Evolutionary conservation across 2,329 filamentous ascomycete genomes (phyloP).

Genomic region (Seiridium cupressi): DNA sequence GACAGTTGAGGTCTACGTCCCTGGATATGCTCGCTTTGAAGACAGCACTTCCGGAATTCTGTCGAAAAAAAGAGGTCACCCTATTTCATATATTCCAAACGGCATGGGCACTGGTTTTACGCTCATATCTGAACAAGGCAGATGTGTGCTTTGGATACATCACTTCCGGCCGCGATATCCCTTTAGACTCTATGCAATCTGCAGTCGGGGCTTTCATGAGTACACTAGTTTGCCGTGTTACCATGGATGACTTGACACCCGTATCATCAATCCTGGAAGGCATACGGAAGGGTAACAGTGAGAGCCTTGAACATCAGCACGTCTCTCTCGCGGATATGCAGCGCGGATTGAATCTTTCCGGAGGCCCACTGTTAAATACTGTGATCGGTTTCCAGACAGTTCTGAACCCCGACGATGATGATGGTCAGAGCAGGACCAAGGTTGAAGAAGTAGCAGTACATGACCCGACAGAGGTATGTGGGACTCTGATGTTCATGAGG

Average conservation of each 20-base stretch:
- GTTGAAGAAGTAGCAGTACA: conserved; percentile 1
- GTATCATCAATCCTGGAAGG: background rate
- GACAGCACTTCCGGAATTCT: conserved; percentile 28
- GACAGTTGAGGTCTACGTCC: conserved; percentile 15
- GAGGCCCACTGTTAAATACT: conserved; percentile 8
- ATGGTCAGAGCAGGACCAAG: background rate
- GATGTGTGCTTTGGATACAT: conserved; percentile 33
- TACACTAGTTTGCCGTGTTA: conserved; percentile 50
- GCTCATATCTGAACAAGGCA: conserved; percentile 4
- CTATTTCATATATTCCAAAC: conserved; percentile 9
- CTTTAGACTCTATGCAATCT: conserved; percentile 44
- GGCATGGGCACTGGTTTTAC: conserved; percentile 7
- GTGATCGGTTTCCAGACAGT: conserved; percentile 9
- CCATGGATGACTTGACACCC: background rate
- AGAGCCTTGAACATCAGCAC: conserved; percentile 6
- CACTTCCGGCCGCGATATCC: conserved; percentile 50
- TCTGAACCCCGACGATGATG: background rate
- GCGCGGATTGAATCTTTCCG: background rate
- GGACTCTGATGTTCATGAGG: too few relatives aligned
- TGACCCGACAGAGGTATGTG: conserved; percentile 8
- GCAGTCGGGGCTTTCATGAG: conserved; percentile 53
- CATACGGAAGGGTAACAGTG: background rate
- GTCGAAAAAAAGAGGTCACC: conserved; percentile 39
- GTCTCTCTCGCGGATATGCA: conserved; percentile 7
- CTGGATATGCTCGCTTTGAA: background rate